Evolutionary conservation across 176 grass and related monocot species (phyloP).

Genomic region (Phyllostachys edulis): DNA sequence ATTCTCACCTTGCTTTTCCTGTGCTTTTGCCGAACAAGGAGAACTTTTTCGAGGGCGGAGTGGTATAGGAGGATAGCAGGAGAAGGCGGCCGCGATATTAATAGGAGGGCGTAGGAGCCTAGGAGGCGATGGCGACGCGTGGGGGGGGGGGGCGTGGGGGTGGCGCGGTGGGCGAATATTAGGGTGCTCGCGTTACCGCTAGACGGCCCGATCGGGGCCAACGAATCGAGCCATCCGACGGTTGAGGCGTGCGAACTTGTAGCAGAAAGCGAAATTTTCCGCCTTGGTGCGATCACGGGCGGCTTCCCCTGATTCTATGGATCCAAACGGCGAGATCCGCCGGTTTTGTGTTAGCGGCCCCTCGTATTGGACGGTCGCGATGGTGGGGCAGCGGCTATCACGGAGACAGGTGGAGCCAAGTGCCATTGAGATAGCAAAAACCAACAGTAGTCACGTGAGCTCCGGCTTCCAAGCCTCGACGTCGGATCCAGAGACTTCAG

Average conservation of each 20-base stretch:
- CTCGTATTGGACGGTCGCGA: constrained; percentile 28
- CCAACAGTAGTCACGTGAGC: not conserved
- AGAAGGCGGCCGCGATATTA: constrained; percentile 22
- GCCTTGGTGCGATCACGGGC: not conserved
- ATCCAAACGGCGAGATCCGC: constrained; percentile 19
- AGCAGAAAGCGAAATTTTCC: not conserved
- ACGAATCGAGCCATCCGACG: not conserved
- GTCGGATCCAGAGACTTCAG: no score
- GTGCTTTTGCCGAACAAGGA: constrained; percentile 26
- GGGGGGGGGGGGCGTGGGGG: no score
- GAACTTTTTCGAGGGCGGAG: not conserved
- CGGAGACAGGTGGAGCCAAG: not conserved
- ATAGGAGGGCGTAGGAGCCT: constrained; percentile 17
- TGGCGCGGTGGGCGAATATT: no score
- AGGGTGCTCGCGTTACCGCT: not conserved
- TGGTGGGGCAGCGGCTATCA: not conserved
- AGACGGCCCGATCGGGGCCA: not conserved
- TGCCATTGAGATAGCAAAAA: not conserved
- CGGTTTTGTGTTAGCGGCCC: not conserved
- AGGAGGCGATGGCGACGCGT: not conserved
- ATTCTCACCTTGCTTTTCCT: constrained; percentile 22
- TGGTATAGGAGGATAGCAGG: not conserved
- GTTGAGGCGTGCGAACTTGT: not conserved
- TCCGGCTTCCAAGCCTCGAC: no score
- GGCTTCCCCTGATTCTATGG: constrained; percentile 2